These are phyloP conservation scores for Penicillium subrubescens DNA, from an alignment of 495 filamentous ascomycete genomes.

Conservation along the genomic window DNA sequence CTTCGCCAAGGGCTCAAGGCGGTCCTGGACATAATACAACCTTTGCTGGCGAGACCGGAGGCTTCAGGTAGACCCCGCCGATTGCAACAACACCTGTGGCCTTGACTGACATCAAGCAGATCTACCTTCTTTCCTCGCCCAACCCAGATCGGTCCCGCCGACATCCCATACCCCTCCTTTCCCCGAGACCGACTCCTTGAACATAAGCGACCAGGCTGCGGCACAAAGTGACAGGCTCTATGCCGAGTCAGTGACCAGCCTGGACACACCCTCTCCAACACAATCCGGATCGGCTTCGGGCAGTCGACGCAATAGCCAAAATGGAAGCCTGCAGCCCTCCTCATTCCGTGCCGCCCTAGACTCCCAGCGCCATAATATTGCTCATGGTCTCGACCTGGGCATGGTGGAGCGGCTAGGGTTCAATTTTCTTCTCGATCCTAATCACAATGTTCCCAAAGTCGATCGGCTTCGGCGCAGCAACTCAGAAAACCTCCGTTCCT, in stretches of 20 bases:
- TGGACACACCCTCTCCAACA: constrained; percentile 42
- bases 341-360: constrained; percentile 42
- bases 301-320: constrained; percentile 34
- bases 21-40: constrained; percentile 66
- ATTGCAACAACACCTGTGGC: background rate
- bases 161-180: constrained; percentile 30
- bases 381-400: constrained; percentile 60
- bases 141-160: constrained; percentile 24
- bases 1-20: constrained; percentile 62
- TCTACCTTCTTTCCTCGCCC: constrained; percentile 16
- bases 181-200: constrained; percentile 26
- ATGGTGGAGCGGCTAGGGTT: constrained; percentile 63
- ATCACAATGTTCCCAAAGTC: constrained; percentile 46
- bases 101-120: constrained; percentile 18
- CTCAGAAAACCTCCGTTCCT: constrained; percentile 30
- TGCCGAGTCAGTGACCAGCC: constrained; percentile 36
- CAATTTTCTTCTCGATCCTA: constrained; percentile 64
- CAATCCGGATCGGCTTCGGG: constrained; percentile 32
- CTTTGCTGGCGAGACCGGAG: constrained; percentile 48
- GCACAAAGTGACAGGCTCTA: constrained; percentile 28
- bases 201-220: constrained; percentile 20
- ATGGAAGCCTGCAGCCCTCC: constrained; percentile 18
- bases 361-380: constrained; percentile 56
- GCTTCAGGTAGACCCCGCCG: constrained; percentile 24
- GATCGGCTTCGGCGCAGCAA: constrained; percentile 37